Evolutionary conservation across 1,284 basidiomycete genomes (phyloP), one percentile per base, ranked within the genome.

Genomic region (Cystobasidium slooffiae): DNA sequence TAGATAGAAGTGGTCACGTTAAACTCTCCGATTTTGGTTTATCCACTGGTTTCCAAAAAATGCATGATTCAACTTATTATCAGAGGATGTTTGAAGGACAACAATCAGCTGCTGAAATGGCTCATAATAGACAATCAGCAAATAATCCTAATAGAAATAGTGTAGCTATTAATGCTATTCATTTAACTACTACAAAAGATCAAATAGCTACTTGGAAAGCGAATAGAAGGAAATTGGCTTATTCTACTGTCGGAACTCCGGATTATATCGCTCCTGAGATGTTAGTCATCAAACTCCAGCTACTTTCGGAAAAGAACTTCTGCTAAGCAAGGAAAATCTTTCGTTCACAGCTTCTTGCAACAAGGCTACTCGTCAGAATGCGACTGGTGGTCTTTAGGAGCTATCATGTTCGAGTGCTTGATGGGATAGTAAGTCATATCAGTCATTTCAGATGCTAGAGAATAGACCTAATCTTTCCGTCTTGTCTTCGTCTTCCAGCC

Each of bases 211-310:
- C 96, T 1, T 99, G 96, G 96, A 99, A 99, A 83, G 95, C 96
- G 5, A 99, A 99, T 84, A 88, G 96, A 77, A 87, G 96, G 82
- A 99, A 97, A 84, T 85, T 99, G 76, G 96, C 96, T 1, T 99
- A 95, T 82, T 98, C 95, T 1, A 99, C 96, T 37, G 97, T 99
- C 78, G 97, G 97, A 76, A 96, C 96, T 24, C 97, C 97, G 0
- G 96, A 99, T 83, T 99, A 99, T 86, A 99, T 99, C 79, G 95
- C 97, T 0, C 96, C 96, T 1, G 96, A 99, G 81, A 97, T 99
- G 64, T 66, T 7, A 66, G 64, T 55, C 5, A 49, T 24, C 8
- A 10, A 1, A 16, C 14, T 31, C 31, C 1, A 31, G 31, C 31
- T 2, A 9, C 6, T 14, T 6, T 43, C 24, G 24, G 24, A 65